A percentile compares a stretch with the other conserved stretches of the same genome.
These are phyloP conservation scores for Akanthomyces dipterigenus DNA, from an alignment of 2,329 filamentous ascomycete genomes.

Conservation along the genomic window DNA sequence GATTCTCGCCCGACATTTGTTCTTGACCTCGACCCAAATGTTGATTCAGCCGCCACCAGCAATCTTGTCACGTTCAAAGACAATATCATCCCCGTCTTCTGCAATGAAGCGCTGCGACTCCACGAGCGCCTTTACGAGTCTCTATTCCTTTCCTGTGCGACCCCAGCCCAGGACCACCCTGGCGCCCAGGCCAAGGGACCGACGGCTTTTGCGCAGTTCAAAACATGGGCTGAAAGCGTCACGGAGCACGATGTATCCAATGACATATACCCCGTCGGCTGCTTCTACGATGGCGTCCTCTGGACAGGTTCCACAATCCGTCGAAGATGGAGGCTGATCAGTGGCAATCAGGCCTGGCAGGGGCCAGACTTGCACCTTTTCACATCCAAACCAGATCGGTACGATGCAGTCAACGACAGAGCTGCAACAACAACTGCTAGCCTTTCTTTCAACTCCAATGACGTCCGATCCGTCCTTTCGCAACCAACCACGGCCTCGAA, in stretches of 20 bases:
- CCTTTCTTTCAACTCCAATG: not conserved
- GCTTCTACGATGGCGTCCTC: slow-evolving; percentile 27
- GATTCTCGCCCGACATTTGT: not conserved
- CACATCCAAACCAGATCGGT: not conserved
- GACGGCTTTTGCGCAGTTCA: slow-evolving; percentile 29
- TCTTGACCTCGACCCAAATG: not conserved
- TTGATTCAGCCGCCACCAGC: not conserved
- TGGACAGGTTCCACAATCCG: slow-evolving; percentile 33
- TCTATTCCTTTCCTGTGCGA: slow-evolving; percentile 16
- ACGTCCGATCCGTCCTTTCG: not conserved
- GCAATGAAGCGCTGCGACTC: slow-evolving; percentile 26
- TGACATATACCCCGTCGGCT: slow-evolving; percentile 36
- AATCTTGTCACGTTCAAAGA: not conserved
- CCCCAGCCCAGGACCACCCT: not conserved
- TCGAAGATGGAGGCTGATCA: slow-evolving; percentile 34
- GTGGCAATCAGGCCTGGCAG: slow-evolving; percentile 31
- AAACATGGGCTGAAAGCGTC: slow-evolving; percentile 32
- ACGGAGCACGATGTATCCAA: slow-evolving; percentile 37
- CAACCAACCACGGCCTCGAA: not conserved
- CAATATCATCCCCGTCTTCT: slow-evolving; percentile 27
- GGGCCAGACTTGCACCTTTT: not conserved
- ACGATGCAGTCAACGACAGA: not conserved
- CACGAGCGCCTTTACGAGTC: slow-evolving; percentile 27
- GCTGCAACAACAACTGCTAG: not conserved
- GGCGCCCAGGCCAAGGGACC: not conserved